phyloP scores from a whole-genome alignment of 2,329 filamentous ascomycete species.

The Aspergillus texensis region DNA sequence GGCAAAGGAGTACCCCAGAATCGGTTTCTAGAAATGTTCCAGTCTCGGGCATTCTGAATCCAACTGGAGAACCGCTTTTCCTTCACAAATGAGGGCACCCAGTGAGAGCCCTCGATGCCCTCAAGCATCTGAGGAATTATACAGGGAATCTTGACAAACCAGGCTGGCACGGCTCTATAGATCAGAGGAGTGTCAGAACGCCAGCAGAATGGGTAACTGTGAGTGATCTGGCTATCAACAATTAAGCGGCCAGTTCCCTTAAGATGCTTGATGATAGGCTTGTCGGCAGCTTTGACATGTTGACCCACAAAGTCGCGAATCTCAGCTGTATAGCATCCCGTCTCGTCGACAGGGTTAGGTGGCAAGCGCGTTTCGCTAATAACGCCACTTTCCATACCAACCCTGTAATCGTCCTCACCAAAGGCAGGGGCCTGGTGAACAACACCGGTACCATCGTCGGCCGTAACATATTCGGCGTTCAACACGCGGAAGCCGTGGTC shows the following conservation, averaged over 20 bases:
- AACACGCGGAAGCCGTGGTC: slow-evolving; percentile 80
- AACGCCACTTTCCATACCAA: slow-evolving; percentile 74
- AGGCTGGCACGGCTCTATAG: slow-evolving; percentile 87
- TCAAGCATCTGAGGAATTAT: slow-evolving; percentile 87
- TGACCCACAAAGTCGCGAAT: slow-evolving; percentile 81
- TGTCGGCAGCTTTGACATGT: slow-evolving; percentile 91
- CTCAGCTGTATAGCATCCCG: slow-evolving; percentile 75
- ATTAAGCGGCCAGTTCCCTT: slow-evolving; percentile 76
- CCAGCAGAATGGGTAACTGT: slow-evolving; percentile 93
- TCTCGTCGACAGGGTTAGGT: slow-evolving; percentile 89
- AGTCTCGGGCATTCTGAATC: slow-evolving; percentile 89
- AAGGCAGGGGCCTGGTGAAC: slow-evolving; percentile 93
- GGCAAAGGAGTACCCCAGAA: slow-evolving; percentile 96
- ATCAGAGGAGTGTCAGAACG: slow-evolving; percentile 95
- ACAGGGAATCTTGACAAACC: slow-evolving; percentile 87
- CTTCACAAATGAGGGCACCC: slow-evolving; percentile 89
- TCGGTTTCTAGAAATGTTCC: slow-evolving; percentile 91
- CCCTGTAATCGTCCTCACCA: slow-evolving; percentile 93
- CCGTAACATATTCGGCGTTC: slow-evolving; percentile 83
- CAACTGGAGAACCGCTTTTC: slow-evolving; percentile 89
- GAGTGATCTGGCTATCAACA: slow-evolving; percentile 82
- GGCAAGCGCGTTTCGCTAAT: slow-evolving; percentile 75
- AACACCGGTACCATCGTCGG: slow-evolving; percentile 88
- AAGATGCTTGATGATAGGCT: slow-evolving; percentile 86
- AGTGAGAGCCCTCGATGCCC: slow-evolving; percentile 86